Evolutionary conservation across 2,329 filamentous ascomycete species (phyloP).

Genomic region (Fusarium robinianum): DNA sequence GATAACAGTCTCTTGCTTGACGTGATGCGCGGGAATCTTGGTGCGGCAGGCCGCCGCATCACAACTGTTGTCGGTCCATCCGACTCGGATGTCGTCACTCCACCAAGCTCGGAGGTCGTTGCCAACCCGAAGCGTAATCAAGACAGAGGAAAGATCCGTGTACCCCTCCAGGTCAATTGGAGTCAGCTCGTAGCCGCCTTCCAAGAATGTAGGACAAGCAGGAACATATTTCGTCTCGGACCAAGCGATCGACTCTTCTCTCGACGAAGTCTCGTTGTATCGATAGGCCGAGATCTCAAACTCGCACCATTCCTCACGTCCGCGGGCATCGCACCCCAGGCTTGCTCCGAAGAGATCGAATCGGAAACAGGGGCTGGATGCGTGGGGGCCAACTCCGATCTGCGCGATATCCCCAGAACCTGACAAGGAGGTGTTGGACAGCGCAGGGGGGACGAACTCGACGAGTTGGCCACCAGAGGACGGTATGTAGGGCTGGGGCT

Average conservation of each 20-base stretch:
- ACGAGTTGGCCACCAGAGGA: conserved; percentile 48
- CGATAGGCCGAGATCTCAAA: conserved; percentile 50
- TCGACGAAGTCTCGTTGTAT: conserved; percentile 39
- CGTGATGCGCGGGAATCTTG: conserved; percentile 29
- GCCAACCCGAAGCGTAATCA: conserved; percentile 46
- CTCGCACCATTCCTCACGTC: conserved; percentile 45
- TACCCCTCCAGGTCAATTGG: conserved; percentile 45
- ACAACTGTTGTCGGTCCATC: conserved; percentile 50
- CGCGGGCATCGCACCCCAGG: conserved; percentile 45
- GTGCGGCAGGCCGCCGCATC: conserved; percentile 45
- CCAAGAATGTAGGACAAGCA: conserved; percentile 43
- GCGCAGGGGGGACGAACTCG: conserved; percentile 46
- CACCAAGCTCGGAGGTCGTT: conserved; percentile 47
- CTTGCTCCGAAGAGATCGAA: conserved; percentile 48
- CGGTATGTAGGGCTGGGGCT: conserved; percentile 41
- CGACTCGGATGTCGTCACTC: conserved; percentile 47
- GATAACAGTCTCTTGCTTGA: conserved; percentile 41
- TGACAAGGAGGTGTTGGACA: conserved; percentile 34
- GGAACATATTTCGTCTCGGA: conserved; percentile 47
- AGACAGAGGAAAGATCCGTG: conserved; percentile 45
- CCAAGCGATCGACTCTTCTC: conserved; percentile 47
- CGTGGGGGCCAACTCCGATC: conserved; percentile 47
- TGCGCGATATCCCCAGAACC: conserved; percentile 44
- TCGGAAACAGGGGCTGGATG: conserved; percentile 44
- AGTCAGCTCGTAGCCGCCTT: conserved; percentile 42